A percentile compares a stretch with the other conserved stretches of the same genome.
These are phyloP conservation scores for Acacia pycnantha DNA, from an alignment of 331 rosid species.

Conservation along the genomic window DNA sequence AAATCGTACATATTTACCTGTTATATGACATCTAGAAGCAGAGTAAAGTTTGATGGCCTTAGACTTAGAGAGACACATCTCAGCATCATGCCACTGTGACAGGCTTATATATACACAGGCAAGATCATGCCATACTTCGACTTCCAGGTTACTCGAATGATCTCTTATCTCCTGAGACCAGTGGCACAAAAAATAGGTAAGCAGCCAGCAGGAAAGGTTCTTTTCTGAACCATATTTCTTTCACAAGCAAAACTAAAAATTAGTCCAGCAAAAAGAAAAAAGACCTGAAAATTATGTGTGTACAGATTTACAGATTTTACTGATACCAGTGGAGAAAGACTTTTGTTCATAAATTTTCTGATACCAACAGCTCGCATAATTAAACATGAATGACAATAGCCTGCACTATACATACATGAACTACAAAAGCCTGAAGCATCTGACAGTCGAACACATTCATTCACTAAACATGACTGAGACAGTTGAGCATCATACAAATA, in stretches of 20 bases:
- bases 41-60: constrained; percentile 59
- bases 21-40: constrained; percentile 69
- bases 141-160: constrained; percentile 58
- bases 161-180: constrained; percentile 53
- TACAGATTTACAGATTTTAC: neutral
- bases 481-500: neutral
- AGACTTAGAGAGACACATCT: constrained; percentile 78
- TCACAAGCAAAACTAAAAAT: constrained; percentile 8
- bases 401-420: neutral
- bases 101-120: constrained; percentile 64
- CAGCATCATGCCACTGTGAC: constrained; percentile 76
- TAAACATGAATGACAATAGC: constrained; percentile 3
- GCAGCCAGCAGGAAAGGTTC: constrained; percentile 18
- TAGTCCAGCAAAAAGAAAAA: neutral
- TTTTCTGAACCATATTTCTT: constrained; percentile 4
- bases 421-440: constrained; percentile 6
- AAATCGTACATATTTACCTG: constrained; percentile 48
- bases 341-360: constrained; percentile 7
- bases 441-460: constrained; percentile 1
- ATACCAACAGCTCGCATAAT: constrained; percentile 14
- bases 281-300: neutral
- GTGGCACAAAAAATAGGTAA: constrained; percentile 19
- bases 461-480: constrained; percentile 1
- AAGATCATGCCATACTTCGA: constrained; percentile 87
- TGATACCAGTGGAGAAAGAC: neutral